phyloP scores from a whole-genome alignment of 2,329 filamentous ascomycete species.

The Xylariomycetidae sp. region DNA sequence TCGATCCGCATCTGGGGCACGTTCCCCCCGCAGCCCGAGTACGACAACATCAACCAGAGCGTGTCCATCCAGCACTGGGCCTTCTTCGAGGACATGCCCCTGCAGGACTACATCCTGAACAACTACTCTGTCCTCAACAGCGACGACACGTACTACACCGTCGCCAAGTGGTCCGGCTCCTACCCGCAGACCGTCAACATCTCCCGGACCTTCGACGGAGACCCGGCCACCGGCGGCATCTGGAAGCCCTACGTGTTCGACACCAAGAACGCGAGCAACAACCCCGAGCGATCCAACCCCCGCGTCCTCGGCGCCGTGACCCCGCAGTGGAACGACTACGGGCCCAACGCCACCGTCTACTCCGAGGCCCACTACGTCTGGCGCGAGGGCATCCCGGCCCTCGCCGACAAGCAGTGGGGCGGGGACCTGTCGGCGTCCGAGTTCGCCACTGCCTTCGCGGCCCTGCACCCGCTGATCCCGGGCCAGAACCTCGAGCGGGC shows the following conservation, averaged over 20 bases:
- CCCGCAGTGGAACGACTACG: conserved; percentile 52
- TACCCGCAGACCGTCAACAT: conserved; percentile 44
- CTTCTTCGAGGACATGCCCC: conserved; percentile 47
- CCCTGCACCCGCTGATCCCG: conserved; percentile 36
- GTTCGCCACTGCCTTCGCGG: conserved; percentile 32
- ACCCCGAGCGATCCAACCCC: conserved; percentile 34
- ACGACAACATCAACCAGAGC: conserved; percentile 35
- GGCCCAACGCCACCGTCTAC: conserved; percentile 45
- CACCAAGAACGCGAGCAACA: conserved; percentile 40
- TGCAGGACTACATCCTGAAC: conserved; percentile 36
- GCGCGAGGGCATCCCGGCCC: conserved; percentile 43
- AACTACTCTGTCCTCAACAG: conserved; percentile 50
- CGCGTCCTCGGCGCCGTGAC: conserved; percentile 43
- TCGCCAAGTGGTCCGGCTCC: conserved; percentile 41
- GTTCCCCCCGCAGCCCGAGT: conserved; percentile 37
- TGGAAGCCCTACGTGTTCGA: conserved; percentile 49
- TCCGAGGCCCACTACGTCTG: conserved; percentile 49
- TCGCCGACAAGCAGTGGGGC: conserved; percentile 51
- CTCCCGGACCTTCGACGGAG: conserved; percentile 40
- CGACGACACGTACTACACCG: conserved; percentile 47
- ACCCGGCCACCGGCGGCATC: conserved; percentile 32
- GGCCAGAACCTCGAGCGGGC: conserved; percentile 45
- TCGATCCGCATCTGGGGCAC: conserved; percentile 53
- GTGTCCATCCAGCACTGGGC: conserved; percentile 53
- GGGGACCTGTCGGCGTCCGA: conserved; percentile 38